phyloP scores from a whole-genome alignment of 225 moss, liverwort and hornwort species.

The Thuidium tamariscinum region DNA sequence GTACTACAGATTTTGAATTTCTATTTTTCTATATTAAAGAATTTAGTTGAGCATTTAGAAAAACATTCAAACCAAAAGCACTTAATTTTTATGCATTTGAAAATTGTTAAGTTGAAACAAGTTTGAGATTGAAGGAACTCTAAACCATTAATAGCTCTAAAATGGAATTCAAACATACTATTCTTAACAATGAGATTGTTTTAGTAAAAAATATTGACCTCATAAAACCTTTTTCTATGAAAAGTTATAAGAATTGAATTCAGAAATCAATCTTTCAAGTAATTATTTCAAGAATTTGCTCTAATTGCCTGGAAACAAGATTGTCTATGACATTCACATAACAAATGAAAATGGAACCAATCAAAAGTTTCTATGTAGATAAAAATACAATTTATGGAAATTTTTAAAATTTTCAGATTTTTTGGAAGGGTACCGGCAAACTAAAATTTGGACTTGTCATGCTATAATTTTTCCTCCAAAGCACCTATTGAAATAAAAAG shows the following conservation, averaged over 20 bases:
- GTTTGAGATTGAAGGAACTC: neutral
- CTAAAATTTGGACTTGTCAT: neutral
- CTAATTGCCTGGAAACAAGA: neutral
- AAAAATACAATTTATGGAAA: too few relatives aligned
- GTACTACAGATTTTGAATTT: too few relatives aligned
- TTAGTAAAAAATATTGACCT: too few relatives aligned
- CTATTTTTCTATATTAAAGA: too few relatives aligned
- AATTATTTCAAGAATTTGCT: neutral
- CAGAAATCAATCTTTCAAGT: too few relatives aligned
- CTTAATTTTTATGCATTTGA: neutral
- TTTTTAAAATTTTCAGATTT: too few relatives aligned
- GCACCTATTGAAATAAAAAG: neutral
- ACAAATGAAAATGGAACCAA: neutral
- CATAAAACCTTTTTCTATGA: too few relatives aligned
- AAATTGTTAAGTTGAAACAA: fast-evolving
- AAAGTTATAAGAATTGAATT: too few relatives aligned
- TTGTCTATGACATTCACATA: neutral
- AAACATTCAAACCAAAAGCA: neutral
- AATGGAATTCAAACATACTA: too few relatives aligned
- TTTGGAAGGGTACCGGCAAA: too few relatives aligned
- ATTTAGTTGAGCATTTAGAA: neutral
- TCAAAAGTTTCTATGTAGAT: too few relatives aligned
- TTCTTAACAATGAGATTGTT: too few relatives aligned
- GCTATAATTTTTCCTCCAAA: neutral
- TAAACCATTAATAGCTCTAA: neutral